Evolutionary conservation across 2,329 filamentous ascomycete genomes (phyloP).

Genomic region (Scedosporium apiospermum): DNA sequence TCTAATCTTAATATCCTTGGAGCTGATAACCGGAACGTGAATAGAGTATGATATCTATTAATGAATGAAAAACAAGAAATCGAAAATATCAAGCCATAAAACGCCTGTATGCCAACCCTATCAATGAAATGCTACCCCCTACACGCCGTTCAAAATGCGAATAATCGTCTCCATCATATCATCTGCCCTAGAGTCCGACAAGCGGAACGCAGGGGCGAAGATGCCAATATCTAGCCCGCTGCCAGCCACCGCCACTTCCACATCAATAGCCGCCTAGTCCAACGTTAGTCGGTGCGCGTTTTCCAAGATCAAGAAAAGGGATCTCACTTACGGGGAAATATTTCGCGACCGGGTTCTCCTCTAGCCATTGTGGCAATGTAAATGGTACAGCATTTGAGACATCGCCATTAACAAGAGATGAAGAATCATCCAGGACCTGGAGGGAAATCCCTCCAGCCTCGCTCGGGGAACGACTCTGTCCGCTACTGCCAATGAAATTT

Average conservation of each 20-base stretch:
- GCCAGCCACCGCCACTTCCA: conserved; percentile 26
- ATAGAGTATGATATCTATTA: too few relatives aligned
- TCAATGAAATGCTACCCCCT: neutral
- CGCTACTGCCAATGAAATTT: conserved; percentile 62
- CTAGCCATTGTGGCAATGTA: conserved; percentile 10
- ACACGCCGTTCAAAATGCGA: neutral
- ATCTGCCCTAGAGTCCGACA: conserved; percentile 17
- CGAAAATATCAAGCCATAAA: neutral
- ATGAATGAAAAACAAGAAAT: too few relatives aligned
- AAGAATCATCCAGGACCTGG: neutral
- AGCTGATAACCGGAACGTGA: too few relatives aligned
- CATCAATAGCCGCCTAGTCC: conserved; percentile 27
- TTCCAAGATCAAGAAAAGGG: neutral
- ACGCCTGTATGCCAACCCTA: neutral
- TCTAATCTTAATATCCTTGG: too few relatives aligned
- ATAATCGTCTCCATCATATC: neutral
- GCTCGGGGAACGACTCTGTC: neutral
- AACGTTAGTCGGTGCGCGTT: neutral
- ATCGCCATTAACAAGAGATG: neutral
- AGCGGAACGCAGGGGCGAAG: conserved; percentile 23
- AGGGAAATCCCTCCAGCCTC: neutral
- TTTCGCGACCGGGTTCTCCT: conserved; percentile 16
- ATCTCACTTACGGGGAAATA: conserved; percentile 21
- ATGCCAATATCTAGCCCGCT: conserved; percentile 27
- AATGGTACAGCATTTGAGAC: conserved; percentile 5